These are phyloP conservation scores for Candida dendrica DNA, from an alignment of 805 yeast genomes.

Conservation along the genomic window DNA sequence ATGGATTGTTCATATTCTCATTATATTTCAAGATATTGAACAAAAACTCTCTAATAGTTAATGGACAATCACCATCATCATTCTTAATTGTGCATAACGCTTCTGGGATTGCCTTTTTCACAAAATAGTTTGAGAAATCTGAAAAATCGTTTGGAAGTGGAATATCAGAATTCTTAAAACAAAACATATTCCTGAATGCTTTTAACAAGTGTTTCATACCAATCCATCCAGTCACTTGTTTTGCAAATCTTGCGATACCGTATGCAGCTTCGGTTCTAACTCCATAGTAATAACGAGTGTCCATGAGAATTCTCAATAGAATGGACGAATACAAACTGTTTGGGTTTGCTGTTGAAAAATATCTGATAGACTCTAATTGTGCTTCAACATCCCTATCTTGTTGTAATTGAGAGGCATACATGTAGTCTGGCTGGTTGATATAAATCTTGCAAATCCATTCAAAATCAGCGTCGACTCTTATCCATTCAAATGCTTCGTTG, in stretches of 20 bases:
- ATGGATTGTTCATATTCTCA: constrained; percentile 76
- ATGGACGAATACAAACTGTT: constrained; percentile 65
- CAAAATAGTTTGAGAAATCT: constrained; percentile 58
- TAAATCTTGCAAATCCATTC: constrained; percentile 89
- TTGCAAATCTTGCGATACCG: constrained; percentile 67
- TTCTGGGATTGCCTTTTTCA: constrained; percentile 61
- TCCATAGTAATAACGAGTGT: constrained; percentile 80
- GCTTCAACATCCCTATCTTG: constrained; percentile 97
- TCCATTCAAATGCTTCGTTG: constrained; percentile 94
- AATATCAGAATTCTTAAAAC: constrained; percentile 58
- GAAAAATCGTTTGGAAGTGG: constrained; percentile 81
- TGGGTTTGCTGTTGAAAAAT: constrained; percentile 59
- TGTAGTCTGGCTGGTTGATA: constrained; percentile 86
- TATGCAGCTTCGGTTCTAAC: constrained; percentile 80
- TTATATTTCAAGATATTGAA: constrained; percentile 72
- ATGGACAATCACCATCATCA: constrained; percentile 55
- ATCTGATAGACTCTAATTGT: constrained; percentile 74
- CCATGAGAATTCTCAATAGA: constrained; percentile 74
- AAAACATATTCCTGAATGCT: constrained; percentile 62
- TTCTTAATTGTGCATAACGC: constrained; percentile 57
- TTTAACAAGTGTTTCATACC: constrained; percentile 69
- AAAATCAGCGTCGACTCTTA: constrained; percentile 93
- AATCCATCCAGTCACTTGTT: constrained; percentile 49
- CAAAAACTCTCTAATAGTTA: constrained; percentile 52
- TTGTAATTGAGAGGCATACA: constrained; percentile 89